A percentile compares a stretch with the other conserved stretches of the same genome.
Evolutionary conservation across 208 protist genomes (phyloP).

Genomic region (Trypanosoma avium): DNA sequence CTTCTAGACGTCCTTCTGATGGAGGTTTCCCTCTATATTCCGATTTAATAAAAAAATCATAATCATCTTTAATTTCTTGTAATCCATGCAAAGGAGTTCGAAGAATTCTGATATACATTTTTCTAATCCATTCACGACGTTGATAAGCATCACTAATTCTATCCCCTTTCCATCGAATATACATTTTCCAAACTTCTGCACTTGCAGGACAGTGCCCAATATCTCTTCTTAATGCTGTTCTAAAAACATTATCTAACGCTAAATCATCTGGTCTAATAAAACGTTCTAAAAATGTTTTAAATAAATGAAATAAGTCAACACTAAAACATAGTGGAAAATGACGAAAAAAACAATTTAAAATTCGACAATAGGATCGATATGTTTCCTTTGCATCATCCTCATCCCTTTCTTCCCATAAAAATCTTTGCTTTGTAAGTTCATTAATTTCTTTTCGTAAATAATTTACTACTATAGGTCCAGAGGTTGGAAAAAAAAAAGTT

Average conservation of each 20-base stretch:
- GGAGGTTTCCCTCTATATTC: conserved; percentile 60
- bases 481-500: conserved; percentile 73
- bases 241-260: conserved; percentile 56
- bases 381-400: conserved; percentile 60
- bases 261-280: conserved; percentile 61
- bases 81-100: conserved; percentile 64
- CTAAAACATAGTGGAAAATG: conserved; percentile 75
- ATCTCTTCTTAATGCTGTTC: conserved; percentile 53
- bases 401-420: conserved; percentile 50
- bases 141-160: conserved; percentile 38
- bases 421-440: conserved; percentile 32
- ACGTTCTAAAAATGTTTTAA: conserved; percentile 62
- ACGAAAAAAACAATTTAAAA: conserved; percentile 80
- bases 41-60: conserved; percentile 62
- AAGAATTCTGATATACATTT: conserved; percentile 68
- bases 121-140: conserved; percentile 63
- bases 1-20: conserved; percentile 37
- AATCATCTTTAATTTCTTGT: conserved; percentile 73
- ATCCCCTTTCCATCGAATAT: conserved; percentile 55
- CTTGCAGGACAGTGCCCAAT: conserved; percentile 75
- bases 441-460: conserved; percentile 70
- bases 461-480: conserved; percentile 38
- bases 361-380: conserved; percentile 57
- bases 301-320: conserved; percentile 73
- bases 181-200: conserved; percentile 70